Evolutionary conservation across 306 rosid genomes (phyloP).

Genomic region (Comarum palustre): DNA sequence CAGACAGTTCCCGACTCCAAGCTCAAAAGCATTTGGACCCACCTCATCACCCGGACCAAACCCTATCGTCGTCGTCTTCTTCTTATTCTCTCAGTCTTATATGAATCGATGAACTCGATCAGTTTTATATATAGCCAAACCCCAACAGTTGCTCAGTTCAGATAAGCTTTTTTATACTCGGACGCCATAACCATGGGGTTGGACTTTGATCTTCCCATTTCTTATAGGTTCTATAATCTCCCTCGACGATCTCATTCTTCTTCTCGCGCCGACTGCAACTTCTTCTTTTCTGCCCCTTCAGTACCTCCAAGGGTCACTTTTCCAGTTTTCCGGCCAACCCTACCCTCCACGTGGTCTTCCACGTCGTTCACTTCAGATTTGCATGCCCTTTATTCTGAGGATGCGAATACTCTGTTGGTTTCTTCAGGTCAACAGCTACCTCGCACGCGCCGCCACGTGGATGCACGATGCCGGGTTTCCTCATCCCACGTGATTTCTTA

Average conservation of each 20-base stretch:
- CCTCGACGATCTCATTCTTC: neutral
- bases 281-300: slow-evolving; percentile 34
- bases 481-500: slow-evolving; percentile 26
- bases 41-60: neutral
- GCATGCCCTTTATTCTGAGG: slow-evolving; percentile 11
- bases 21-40: neutral
- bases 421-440: neutral
- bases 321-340: slow-evolving; percentile 15
- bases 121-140: neutral
- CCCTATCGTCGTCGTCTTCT: neutral
- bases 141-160: neutral
- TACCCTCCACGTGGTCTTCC: slow-evolving; percentile 26
- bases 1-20: neutral
- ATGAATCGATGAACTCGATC: neutral
- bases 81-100: neutral
- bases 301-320: slow-evolving; percentile 44
- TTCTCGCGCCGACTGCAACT: slow-evolving; percentile 14
- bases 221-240: neutral
- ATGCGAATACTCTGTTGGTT: slow-evolving; percentile 19
- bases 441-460: slow-evolving; percentile 22
- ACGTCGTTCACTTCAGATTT: neutral
- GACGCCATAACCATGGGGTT: neutral
- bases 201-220: slow-evolving; percentile 1
- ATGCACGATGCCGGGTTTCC: slow-evolving; percentile 34
- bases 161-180: neutral